Base-by-base conservation (phyloP, 371 early-diverging fungal species). In the Syncephalastrum monosporum region DNA sequence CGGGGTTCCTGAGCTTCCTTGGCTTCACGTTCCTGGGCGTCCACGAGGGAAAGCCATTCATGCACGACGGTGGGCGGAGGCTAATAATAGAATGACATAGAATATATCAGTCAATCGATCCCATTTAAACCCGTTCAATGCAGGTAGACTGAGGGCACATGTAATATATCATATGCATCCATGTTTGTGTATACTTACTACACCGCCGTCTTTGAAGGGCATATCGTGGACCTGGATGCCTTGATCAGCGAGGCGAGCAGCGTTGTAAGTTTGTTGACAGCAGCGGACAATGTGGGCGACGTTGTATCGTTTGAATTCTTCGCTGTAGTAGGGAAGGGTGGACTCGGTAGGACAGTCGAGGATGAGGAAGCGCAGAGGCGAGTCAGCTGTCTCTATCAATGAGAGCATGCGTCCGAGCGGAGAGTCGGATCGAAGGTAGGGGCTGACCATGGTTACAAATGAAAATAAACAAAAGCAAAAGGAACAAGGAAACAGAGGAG, bases 271-370 rank as follows among this genome's bases (percentile, higher is more conserved):
- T 19, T 93, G 92, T 62, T 94, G 92, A 72, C 96, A 94, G 27
- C 91, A 93, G 6, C 94, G 84, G 8, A 94, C 93, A 13, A 94
- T 87, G 52, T 92, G 90, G 4, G 88, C 86, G 46, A 92, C 95
- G 56, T 84, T 77, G 56, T 85, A 81, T 27, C 81, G 75, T 54
- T 82, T 75, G 63, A 93, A 79, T 69, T 91, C 90, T 70, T 82
- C 76, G 12, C 88, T 61, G 54, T 95, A 95, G 19, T 84, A 78
- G 3, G 84, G 79, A 10, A 94, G 64, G 13, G 87, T 93, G 53
- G 85, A 74, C 66, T 91, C 89, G 19, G 94, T 88, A 2, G 96
- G 96, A 47, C 91, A 88, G 63, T 93, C 95, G 61, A 92, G 83
- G 56, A 95, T 90, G 47, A 95, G 78, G 68, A 95, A 94, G 8